Percentiles rank a stretch among this genome's conserved stretches.
phyloP scores from a whole-genome alignment of 768 basidiomycete genomes.

The Amylocystis lapponica region DNA sequence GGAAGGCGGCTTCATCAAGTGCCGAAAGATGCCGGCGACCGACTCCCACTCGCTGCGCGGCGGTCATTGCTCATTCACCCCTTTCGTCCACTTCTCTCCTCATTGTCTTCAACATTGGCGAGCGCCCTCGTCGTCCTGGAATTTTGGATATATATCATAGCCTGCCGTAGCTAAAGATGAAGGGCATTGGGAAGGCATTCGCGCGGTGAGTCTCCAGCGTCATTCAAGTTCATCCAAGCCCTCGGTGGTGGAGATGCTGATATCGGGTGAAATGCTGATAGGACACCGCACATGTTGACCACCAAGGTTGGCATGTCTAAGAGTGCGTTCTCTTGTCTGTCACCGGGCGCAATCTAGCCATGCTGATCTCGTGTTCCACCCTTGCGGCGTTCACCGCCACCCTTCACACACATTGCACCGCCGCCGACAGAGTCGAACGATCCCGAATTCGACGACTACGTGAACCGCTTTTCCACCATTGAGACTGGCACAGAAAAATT shows the following conservation, averaged over 20 bases:
- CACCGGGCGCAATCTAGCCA: constrained; percentile 1
- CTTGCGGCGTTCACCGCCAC: neutral
- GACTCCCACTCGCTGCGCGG: neutral
- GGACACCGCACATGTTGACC: constrained; percentile 89
- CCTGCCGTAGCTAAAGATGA: constrained; percentile 14
- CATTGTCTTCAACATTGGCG: neutral
- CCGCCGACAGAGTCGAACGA: constrained; percentile 63
- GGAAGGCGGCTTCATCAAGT: neutral
- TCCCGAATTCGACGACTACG: constrained; percentile 86
- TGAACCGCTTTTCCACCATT: constrained; percentile 68
- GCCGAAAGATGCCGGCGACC: neutral
- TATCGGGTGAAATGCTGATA: constrained; percentile 22
- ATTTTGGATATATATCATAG: neutral
- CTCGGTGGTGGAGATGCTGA: neutral
- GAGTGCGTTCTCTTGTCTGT: too few relatives aligned
- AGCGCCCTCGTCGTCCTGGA: neutral
- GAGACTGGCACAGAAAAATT: constrained; percentile 85
- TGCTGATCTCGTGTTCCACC: too few relatives aligned
- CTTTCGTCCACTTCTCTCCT: neutral
- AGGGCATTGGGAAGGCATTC: constrained; percentile 25
- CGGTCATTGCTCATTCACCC: neutral
- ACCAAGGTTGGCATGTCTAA: constrained; percentile 88
- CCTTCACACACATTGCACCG: constrained; percentile 3
- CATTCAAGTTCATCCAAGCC: neutral
- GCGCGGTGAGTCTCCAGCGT: constrained; percentile 20